Conservation (phyloP, 1,139 yeast species). For the Kodamaea sp. region DNA sequence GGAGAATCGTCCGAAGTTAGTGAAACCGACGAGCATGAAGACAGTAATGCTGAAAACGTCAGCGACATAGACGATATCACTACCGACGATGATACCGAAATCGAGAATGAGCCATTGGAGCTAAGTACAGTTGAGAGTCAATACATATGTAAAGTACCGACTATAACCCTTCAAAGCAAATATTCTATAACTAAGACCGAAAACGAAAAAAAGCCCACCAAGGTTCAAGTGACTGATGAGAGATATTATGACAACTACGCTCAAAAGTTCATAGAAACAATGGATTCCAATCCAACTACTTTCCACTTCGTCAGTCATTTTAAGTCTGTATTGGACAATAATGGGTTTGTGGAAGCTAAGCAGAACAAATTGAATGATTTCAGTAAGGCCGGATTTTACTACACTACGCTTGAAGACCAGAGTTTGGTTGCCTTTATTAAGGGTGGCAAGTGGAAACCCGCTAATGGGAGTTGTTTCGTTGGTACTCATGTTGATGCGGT, state of each 20-base stretch:
- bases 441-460: conserved; percentile 40
- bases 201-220: neutral
- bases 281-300: conserved; percentile 41
- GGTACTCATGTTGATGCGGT: conserved; percentile 45
- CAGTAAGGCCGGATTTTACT: conserved; percentile 21
- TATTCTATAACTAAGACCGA: no score
- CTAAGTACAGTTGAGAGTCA: conserved; percentile 3
- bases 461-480: conserved; percentile 36
- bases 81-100: neutral
- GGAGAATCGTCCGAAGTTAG: conserved; percentile 10
- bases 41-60: conserved; percentile 6
- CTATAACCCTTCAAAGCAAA: conserved; percentile 1
- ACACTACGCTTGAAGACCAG: conserved; percentile 34
- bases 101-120: conserved; percentile 2
- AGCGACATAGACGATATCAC: conserved; percentile 4
- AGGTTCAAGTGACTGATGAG: conserved; percentile 1
- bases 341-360: conserved; percentile 24
- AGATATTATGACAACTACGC: conserved; percentile 20
- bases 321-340: conserved; percentile 20
- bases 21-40: conserved; percentile 4
- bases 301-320: conserved; percentile 37
- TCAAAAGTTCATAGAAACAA: conserved; percentile 34
- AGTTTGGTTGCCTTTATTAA: conserved; percentile 39
- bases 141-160: conserved; percentile 12
- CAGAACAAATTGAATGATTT: neutral